Evolutionary conservation across 495 filamentous ascomycete species (phyloP), one percentile per base, ranked within the genome.

Genomic region (Usnea hakonensis): DNA sequence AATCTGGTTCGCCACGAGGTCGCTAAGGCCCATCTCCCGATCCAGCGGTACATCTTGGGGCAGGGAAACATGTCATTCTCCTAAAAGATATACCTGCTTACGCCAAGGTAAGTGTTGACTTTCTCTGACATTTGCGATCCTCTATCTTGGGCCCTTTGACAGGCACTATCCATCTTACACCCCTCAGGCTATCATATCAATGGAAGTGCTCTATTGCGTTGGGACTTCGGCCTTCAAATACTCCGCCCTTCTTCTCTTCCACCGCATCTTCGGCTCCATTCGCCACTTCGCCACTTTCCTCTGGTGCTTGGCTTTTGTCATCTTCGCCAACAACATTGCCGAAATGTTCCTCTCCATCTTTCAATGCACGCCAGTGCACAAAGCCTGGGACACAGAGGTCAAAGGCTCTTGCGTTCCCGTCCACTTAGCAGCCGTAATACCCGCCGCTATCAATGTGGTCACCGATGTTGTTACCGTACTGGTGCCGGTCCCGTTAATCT

Each of bases 391-490:
- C 8, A n/a, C 46, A 14, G 19, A 32, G 8, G 44, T 53, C 19
- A 21, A 52, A 19, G 71, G 71, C 1, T 43, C 62, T 11, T 73
- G 72, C 59, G 68, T 74, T 54, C 52, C 73, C 63, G 65, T 66
- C 7, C 61, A 60, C 2, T 60, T 67, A 0, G 70, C 70, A 0
- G 69, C 62, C 8, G 48, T 69, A 14, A 64, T 68, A 1, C 58
- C 65, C 13, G 71, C 65, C 9, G 61, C 65, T 10, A 57, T 72
- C 33, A 73, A 72, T 32, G 26, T 74, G 26, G 58, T 73, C 40
- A 55, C 68, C 13, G 72, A 73, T 61, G 16, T 73, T 16, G 69
- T 64, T 28, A 72, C 70, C 19, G 53, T 73, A 21, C 44, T 74
- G 17, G 54, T 65, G 14, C 72, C 72, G 13, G 37, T 74, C 21